These are phyloP conservation scores for Fusarium sp. DNA, from an alignment of 2,329 filamentous ascomycete genomes.

Conservation along the genomic window DNA sequence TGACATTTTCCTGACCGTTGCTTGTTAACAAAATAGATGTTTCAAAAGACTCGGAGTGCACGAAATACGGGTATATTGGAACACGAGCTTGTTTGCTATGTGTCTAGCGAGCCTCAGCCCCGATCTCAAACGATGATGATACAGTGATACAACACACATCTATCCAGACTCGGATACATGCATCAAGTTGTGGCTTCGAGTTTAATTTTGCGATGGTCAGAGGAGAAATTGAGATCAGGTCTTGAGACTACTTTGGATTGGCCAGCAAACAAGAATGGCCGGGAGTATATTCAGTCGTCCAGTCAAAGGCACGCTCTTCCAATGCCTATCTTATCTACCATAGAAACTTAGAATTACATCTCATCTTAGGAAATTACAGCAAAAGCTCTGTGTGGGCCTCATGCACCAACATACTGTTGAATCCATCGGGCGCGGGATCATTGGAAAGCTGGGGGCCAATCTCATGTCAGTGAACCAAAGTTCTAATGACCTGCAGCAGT, in stretches of 20 bases:
- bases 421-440: conserved; percentile 13
- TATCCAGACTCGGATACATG: conserved; percentile 8
- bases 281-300: not conserved
- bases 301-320: conserved; percentile 29
- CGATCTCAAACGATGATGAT: conserved; percentile 28
- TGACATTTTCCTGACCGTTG: not conserved
- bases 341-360: conserved; percentile 38
- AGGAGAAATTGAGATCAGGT: conserved; percentile 23
- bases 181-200: conserved; percentile 23
- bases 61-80: conserved; percentile 7
- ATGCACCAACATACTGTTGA: conserved; percentile 31
- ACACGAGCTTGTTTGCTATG: conserved; percentile 26
- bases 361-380: conserved; percentile 47
- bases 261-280: not conserved
- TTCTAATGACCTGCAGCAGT: not conserved
- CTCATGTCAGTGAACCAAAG: not conserved
- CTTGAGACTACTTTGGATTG: conserved; percentile 19
- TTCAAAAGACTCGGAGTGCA: not conserved
- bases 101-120: conserved; percentile 1
- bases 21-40: not conserved
- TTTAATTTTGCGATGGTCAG: conserved; percentile 26
- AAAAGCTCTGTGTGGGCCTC: conserved; percentile 36
- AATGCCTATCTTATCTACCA: conserved; percentile 21
- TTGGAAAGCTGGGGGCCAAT: conserved; percentile 8
- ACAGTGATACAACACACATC: conserved; percentile 11